Evolutionary conservation across 2,329 filamentous ascomycete genomes (phyloP), one percentile per base, ranked within the genome.

Genomic region (Tolypocladium album): DNA sequence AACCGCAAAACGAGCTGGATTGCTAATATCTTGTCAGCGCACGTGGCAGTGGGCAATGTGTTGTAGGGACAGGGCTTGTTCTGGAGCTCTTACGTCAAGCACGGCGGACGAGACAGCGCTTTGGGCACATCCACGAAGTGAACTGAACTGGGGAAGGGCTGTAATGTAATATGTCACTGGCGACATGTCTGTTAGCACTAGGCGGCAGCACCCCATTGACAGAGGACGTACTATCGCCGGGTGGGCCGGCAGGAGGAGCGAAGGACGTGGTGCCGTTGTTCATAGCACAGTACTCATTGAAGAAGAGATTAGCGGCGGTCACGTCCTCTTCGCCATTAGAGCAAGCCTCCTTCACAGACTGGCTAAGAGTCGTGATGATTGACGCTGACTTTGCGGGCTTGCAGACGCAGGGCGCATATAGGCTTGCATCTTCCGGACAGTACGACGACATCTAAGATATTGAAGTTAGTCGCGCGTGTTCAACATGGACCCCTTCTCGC

Each of bases 111-210:
- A 75, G 22, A 84, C 62, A 0, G 72, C 80, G 0, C 64, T 69
- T 59, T 76, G 72, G 1, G 79, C 80, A 59, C 81, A 83, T 0
- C 69, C 65, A 0, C 73, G 73, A 0, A 84, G 70, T 0, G 75
- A 72, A 50, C 71, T 74, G 61, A 71, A 84, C 60, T 78, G 69
- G 0, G 78, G 71, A 36, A 84, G 67, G 15, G 76, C 81, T 1
- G 80, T 82, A 60, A 84, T 78, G 61, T 82, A 79, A 65, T 83
- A 84, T 0, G 79, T 75, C 76, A 84, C 77, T 79, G 27, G 4
- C 7, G 15, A 22, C 38, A 34, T 20, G 13, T 45, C 8, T 6
- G 61, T 65, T 47, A 64, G 60, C 1, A 34, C n/a, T 17, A 7
- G 6, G 2, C n/a, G 27, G 3, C 4, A 34, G 15, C 17, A 11